A percentile compares a stretch with the other conserved stretches of the same genome.
These are phyloP conservation scores for Aaosphaeria pasadenensis DNA, from an alignment of 2,329 filamentous ascomycete genomes.

Conservation along the genomic window DNA sequence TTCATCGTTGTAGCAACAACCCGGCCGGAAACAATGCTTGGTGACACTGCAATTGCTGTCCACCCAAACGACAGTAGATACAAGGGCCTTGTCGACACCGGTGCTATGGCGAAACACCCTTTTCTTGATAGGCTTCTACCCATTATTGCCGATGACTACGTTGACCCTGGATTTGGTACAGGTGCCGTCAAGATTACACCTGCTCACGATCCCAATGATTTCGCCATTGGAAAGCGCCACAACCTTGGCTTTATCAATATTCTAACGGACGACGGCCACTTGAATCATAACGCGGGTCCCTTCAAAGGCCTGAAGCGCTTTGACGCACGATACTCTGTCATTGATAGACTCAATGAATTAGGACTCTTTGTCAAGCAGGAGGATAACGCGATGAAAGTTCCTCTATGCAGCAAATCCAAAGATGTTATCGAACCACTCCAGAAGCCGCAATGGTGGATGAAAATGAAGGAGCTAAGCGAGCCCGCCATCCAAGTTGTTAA, in stretches of 20 bases:
- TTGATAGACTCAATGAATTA: conserved; percentile 78
- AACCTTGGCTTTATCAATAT: conserved; percentile 82
- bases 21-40: conserved; percentile 91
- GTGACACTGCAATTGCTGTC: conserved; percentile 90
- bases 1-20: conserved; percentile 90
- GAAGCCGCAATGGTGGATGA: conserved; percentile 99
- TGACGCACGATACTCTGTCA: conserved; percentile 82
- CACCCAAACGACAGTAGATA: conserved; percentile 86
- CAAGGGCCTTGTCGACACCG: conserved; percentile 67
- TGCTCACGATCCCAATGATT: conserved; percentile 95
- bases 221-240: conserved; percentile 71
- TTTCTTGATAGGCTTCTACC: conserved; percentile 79
- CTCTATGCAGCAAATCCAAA: conserved; percentile 84
- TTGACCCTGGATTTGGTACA: conserved; percentile 91
- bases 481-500: conserved; percentile 79
- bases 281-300: conserved; percentile 80
- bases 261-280: conserved; percentile 81
- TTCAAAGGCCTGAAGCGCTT: conserved; percentile 90
- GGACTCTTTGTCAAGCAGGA: conserved; percentile 92
- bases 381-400: conserved; percentile 92
- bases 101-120: conserved; percentile 82
- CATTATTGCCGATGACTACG: conserved; percentile 85
- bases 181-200: conserved; percentile 97
- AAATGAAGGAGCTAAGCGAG: conserved; percentile 78
- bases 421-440: conserved; percentile 87